Evolutionary conservation across 257 asterid species (phyloP), one percentile per base, ranked within the genome.

Genomic region (Rhazya stricta): DNA sequence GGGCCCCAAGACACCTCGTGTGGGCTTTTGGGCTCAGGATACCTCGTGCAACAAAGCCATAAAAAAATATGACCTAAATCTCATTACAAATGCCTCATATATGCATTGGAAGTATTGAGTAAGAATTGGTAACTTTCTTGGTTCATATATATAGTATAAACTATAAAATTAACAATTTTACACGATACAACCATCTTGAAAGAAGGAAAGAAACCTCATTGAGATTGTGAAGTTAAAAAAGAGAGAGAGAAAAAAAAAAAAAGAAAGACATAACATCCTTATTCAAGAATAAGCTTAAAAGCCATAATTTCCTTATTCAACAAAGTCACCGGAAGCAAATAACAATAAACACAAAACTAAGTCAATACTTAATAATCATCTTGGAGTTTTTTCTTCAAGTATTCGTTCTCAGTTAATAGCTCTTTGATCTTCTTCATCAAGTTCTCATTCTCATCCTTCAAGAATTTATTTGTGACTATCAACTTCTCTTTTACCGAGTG

Each of bases 361-460:
- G 1, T 18, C 0, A 27, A 21, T 21, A 0, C 39, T 13, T 5
- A 32, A 12, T 29, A 63, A 70, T 1, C 15, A 27, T 70, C 62
- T 21, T 30, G 61, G 1, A 70, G 74, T 12, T 70, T 50, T 29
- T 70, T 41, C 54, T 53, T n/a, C 62, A 70, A 46, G 61, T 39
- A 70, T 18, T 15, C 45, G 4, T 70, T 70, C 9, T 48, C 43
- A 1, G 62, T 46, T 30, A 70, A 29, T 30, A 70, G 16, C 45
- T 70, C 62, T 8, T 2, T 16, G 32, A 70, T 27, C 29, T 18
- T 70, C 30, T 46, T 70, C 45, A 32, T 27, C 43, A 70, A 53
- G 13, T 10, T 27, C 15, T 15, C 74, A 70, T 70, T 45, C 57
- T 70, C 74, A 15, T 48, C 29, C 74, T 70, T 48, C 60, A 70